Evolutionary conservation across 176 grass and related monocot species (phyloP).

Genomic region (Canna indica): DNA sequence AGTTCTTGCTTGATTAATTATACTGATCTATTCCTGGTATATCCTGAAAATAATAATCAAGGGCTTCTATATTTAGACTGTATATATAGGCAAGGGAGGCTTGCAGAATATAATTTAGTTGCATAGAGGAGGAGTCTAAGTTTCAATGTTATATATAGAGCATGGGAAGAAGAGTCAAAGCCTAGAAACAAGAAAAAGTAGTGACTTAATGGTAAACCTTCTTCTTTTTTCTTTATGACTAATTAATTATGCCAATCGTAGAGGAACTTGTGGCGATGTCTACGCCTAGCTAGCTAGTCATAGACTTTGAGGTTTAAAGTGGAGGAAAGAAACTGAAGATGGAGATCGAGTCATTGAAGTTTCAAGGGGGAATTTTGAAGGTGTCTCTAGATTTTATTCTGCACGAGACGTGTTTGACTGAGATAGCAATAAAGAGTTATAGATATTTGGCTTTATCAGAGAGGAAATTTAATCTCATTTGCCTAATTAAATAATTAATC

Average conservation of each 20-base stretch:
- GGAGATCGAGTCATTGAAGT: neutral
- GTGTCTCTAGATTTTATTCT: neutral
- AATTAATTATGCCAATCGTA: neutral
- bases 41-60: too few relatives aligned
- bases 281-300: neutral
- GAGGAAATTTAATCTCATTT: too few relatives aligned
- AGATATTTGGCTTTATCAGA: neutral
- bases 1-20: too few relatives aligned
- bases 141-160: neutral
- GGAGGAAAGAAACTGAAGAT: neutral
- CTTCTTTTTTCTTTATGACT: neutral
- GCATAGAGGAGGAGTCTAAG: neutral
- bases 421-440: neutral
- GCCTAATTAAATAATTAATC: too few relatives aligned
- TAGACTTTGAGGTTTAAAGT: neutral
- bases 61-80: too few relatives aligned
- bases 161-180: neutral
- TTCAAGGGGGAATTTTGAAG: neutral
- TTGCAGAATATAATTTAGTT: too few relatives aligned
- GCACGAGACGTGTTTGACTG: slow-evolving; percentile 17
- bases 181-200: neutral
- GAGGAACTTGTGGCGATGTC: neutral
- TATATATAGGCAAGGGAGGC: too few relatives aligned
- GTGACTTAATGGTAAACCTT: neutral
- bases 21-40: neutral